Evolutionary conservation across 2,329 filamentous ascomycete genomes (phyloP).

Genomic region (Parastagonospora nodorum): DNA sequence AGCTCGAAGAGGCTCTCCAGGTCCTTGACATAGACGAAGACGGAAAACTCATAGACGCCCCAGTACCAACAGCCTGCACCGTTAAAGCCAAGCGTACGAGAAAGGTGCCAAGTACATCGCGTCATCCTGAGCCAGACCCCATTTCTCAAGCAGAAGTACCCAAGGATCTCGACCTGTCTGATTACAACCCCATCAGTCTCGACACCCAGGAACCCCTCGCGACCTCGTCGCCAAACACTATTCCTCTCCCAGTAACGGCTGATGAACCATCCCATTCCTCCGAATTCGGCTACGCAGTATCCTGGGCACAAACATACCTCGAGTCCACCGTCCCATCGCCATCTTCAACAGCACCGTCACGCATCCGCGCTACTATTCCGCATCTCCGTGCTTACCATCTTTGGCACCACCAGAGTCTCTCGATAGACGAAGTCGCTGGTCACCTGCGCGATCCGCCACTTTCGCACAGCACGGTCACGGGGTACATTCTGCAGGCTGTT

Average conservation of each 20-base stretch:
- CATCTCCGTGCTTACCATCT: conserved; percentile 42
- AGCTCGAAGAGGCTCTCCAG: conserved; percentile 16
- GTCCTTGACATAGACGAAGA: neutral
- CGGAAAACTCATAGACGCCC: conserved; percentile 9
- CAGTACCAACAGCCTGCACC: no score
- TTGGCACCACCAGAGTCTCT: conserved; percentile 37
- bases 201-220: neutral
- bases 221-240: neutral
- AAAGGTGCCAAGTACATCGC: neutral
- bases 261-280: conserved; percentile 10
- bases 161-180: neutral
- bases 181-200: neutral
- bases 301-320: conserved; percentile 38
- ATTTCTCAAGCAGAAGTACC: neutral
- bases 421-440: conserved; percentile 24
- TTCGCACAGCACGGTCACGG: conserved; percentile 29
- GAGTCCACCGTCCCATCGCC: conserved; percentile 34
- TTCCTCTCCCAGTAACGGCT: neutral
- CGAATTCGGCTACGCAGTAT: conserved; percentile 30
- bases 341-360: conserved; percentile 15
- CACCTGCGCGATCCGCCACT: conserved; percentile 39
- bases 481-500: conserved; percentile 39
- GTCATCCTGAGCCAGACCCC: neutral
- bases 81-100: neutral
- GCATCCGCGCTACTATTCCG: conserved; percentile 36